Evolutionary conservation across 2,329 filamentous ascomycete genomes (phyloP), one percentile per base, ranked within the genome.

Genomic region (Aspergillus puulaauensis): DNA sequence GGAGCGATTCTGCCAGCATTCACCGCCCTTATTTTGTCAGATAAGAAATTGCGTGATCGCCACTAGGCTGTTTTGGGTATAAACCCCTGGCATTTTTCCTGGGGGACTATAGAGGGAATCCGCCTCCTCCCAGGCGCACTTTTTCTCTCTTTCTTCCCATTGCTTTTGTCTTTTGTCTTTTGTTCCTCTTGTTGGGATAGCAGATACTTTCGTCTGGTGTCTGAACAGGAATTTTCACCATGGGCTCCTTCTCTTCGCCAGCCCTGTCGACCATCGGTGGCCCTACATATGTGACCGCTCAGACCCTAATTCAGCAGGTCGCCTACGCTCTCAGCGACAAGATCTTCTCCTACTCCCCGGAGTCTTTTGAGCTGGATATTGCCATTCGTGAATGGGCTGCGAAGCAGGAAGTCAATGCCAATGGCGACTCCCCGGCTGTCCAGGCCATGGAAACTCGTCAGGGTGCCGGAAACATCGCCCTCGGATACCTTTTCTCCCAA

Each of bases 401-500:
- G 27, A 78, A 85, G 61, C 80, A 84, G 61, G 88, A 91, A 71
- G 81, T 83, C 72, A 99, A 99, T 79, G 86, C 89, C 62, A 87
- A 93, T 77, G 91, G 91, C 67, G 90, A 93, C 71, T 78, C 86
- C 61, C 93, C 95, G 49, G 81, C 86, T 14, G 86, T 98, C 47
- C 83, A 93, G 60, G 79, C 90, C 23, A 86, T 97, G 70, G 90
- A 99, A 80, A 96, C 93, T 44, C 85, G 95, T 54, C 86, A 89
- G 56, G 95, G 95, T 58, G 95, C 95, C 53, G 95, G 93, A 56
- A 87, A 90, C 64, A 90, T 98, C 71, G 92, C 95, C 21, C 84
- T 99, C 49, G 95, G 95, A 57, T 99, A 99, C 79, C 90, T 98
- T 74, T 99, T 98, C 82, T 97, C 93, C 60, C 91, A 91, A 70